Conservation (phyloP, 805 yeast genomes). For the Grigorovia yakushimaensis region DNA sequence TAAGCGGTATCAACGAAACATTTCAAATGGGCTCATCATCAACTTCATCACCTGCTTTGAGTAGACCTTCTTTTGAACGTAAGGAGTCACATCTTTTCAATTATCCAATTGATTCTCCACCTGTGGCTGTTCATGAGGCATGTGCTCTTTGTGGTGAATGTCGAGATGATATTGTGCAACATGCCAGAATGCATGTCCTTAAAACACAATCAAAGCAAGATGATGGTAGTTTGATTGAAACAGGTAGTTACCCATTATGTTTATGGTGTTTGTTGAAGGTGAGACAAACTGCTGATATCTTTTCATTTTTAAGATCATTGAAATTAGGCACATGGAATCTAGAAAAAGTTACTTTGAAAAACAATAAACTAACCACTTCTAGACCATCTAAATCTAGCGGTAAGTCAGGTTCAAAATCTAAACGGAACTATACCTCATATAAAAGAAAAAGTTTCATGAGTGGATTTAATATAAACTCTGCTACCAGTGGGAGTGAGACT, state of each 20-base stretch:
- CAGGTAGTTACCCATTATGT: conserved; percentile 57
- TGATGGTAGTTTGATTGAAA: conserved; percentile 21
- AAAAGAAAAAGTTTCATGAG: conserved; percentile 23
- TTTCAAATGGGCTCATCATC: conserved; percentile 35
- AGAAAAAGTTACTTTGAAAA: conserved; percentile 29
- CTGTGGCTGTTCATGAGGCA: conserved; percentile 64
- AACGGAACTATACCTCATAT: background rate
- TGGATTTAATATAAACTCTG: conserved; percentile 12
- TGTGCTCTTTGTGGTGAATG: conserved; percentile 82
- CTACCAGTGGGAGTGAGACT: background rate
- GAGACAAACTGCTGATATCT: conserved; percentile 73
- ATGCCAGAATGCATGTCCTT: conserved; percentile 66
- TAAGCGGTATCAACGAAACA: conserved; percentile 71
- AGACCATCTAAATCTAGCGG: background rate
- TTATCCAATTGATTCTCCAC: conserved; percentile 42
- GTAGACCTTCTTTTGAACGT: background rate
- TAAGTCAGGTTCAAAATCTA: background rate
- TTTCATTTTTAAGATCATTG: conserved; percentile 64
- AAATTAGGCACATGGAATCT: conserved; percentile 52
- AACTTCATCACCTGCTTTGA: conserved; percentile 4
- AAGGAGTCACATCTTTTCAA: conserved; percentile 33
- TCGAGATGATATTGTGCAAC: conserved; percentile 59
- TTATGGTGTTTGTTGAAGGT: conserved; percentile 70
- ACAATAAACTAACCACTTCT: conserved; percentile 5
- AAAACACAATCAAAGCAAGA: conserved; percentile 35